Evolutionary conservation across 768 basidiomycete genomes (phyloP).

Genomic region (Antrodiella citrinella): DNA sequence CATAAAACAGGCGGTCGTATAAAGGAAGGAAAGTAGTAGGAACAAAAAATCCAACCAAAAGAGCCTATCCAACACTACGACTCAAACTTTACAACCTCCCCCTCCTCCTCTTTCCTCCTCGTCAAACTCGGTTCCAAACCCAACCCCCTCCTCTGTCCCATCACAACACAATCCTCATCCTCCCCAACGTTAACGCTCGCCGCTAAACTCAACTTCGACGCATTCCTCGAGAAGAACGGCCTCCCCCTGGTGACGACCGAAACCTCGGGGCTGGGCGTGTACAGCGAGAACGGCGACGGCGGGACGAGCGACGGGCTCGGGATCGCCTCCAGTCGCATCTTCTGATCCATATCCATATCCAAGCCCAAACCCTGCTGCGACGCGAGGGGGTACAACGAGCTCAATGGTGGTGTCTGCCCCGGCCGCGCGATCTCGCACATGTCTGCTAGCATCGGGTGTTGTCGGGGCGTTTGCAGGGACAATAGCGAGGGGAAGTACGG

Average conservation of each 20-base stretch:
- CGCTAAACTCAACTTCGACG: background rate
- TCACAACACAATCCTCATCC: background rate
- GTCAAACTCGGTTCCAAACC: slow-evolving; percentile 6
- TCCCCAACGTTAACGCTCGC: background rate
- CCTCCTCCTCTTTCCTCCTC: background rate
- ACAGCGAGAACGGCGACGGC: slow-evolving; percentile 21
- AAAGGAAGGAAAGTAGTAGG: background rate
- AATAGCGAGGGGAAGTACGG: slow-evolving; percentile 15
- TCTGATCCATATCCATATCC: slow-evolving; percentile 7
- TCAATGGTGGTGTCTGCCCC: slow-evolving; percentile 17
- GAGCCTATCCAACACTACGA: background rate
- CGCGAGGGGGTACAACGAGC: slow-evolving; percentile 10
- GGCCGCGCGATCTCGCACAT: slow-evolving; percentile 1
- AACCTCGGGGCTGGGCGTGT: slow-evolving; percentile 5
- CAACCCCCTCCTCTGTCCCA: background rate
- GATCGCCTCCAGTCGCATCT: slow-evolving; percentile 18
- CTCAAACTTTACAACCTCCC: background rate
- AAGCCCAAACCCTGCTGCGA: slow-evolving; percentile 1
- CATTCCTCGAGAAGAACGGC: background rate
- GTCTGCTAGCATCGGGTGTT: background rate
- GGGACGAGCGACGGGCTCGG: slow-evolving; percentile 20
- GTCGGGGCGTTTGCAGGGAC: background rate
- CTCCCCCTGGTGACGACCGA: background rate
- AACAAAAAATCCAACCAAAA: background rate
- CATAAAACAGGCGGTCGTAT: too few species aligned